These are phyloP conservation scores for Debaryomyces psychrophilus DNA, from an alignment of 1,139 yeast species.

Conservation along the genomic window DNA sequence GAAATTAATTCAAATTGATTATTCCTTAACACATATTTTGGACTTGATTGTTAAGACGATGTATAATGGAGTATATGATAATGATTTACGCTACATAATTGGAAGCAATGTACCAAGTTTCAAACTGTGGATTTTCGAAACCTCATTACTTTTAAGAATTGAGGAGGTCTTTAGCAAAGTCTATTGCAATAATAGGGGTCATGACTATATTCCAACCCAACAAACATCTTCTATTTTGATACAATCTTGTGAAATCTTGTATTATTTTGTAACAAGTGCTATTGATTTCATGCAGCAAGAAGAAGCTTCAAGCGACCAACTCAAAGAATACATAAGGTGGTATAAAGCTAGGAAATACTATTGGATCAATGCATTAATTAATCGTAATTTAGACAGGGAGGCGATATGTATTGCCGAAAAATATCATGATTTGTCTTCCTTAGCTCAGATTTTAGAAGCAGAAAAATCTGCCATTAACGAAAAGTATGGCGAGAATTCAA, in stretches of 20 bases:
- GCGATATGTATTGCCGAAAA: slow-evolving; percentile 70
- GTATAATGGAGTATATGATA: slow-evolving; percentile 46
- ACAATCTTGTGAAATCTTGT: slow-evolving; percentile 36
- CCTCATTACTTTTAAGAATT: slow-evolving; percentile 34
- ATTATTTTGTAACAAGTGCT: slow-evolving; percentile 42
- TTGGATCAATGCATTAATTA: slow-evolving; percentile 62
- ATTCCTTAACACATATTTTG: slow-evolving; percentile 29
- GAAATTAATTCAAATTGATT: slow-evolving; percentile 20
- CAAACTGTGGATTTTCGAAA: slow-evolving; percentile 47
- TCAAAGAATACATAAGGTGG: slow-evolving; percentile 39
- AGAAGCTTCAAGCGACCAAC: slow-evolving; percentile 26
- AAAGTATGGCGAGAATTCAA: slow-evolving; percentile 23
- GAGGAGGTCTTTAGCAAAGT: slow-evolving; percentile 36
- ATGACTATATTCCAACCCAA: slow-evolving; percentile 18
- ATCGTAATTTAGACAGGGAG: slow-evolving; percentile 48
- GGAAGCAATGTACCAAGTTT: slow-evolving; percentile 23
- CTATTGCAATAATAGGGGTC: slow-evolving; percentile 19
- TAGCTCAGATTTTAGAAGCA: slow-evolving; percentile 64
- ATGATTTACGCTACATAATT: slow-evolving; percentile 40
- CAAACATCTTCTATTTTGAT: slow-evolving; percentile 24
- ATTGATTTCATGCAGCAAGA: slow-evolving; percentile 36
- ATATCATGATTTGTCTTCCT: slow-evolving; percentile 64
- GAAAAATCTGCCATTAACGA: slow-evolving; percentile 44
- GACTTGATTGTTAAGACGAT: slow-evolving; percentile 40
- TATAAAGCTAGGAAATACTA: slow-evolving; percentile 31